phyloP scores from a whole-genome alignment of 768 basidiomycete genomes.

The Leccinellum albellum region DNA sequence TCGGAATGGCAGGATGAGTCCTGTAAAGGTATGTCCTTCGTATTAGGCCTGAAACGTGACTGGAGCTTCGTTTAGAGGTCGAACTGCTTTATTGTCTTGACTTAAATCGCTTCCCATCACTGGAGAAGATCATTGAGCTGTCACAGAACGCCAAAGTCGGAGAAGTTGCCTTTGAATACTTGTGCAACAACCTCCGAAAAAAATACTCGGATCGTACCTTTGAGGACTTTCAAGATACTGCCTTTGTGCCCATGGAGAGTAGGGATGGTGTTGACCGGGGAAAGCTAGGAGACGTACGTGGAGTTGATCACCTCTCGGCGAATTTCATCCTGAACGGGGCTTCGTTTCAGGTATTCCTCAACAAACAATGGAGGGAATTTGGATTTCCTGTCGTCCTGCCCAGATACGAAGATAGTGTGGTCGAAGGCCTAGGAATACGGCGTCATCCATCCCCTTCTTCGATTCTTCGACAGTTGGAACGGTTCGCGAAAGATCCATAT shows the following conservation, averaged over 20 bases:
- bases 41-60: neutral
- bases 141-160: slow-evolving; percentile 49
- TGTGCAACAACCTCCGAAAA: slow-evolving; percentile 44
- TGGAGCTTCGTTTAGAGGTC: neutral
- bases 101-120: slow-evolving; percentile 40
- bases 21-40: neutral
- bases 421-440: slow-evolving; percentile 58
- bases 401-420: slow-evolving; percentile 41
- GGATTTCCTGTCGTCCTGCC: slow-evolving; percentile 66
- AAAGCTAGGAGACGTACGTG: neutral
- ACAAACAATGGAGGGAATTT: slow-evolving; percentile 44
- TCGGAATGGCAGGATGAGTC: slow-evolving; percentile 53
- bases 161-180: slow-evolving; percentile 64
- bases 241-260: slow-evolving; percentile 1
- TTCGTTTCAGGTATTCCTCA: slow-evolving; percentile 3
- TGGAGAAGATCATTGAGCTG: slow-evolving; percentile 59
- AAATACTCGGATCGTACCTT: slow-evolving; percentile 42
- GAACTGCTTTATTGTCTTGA: neutral
- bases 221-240: slow-evolving; percentile 19
- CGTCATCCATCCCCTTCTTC: slow-evolving; percentile 59
- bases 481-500: slow-evolving; percentile 55
- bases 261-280: neutral
- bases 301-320: no score
- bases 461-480: slow-evolving; percentile 43
- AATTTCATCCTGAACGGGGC: neutral